Evolutionary conservation across 257 asterid genomes (phyloP).

Genomic region (Solanum lycopersicoides): DNA sequence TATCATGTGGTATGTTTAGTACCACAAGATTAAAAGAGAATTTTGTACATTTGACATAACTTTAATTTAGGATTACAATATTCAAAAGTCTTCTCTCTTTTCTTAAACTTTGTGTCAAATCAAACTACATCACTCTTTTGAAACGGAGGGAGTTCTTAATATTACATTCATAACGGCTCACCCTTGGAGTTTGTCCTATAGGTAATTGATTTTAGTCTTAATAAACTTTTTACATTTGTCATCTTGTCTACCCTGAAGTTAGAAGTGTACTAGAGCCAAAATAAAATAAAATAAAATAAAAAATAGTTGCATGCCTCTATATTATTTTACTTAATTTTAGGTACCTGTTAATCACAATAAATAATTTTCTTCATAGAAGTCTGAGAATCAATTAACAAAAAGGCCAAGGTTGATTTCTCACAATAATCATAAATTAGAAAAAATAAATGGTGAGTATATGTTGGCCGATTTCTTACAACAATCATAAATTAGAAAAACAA

Average conservation of each 20-base stretch:
- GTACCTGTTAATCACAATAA: background rate
- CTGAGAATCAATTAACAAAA: background rate
- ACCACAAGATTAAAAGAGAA: no score
- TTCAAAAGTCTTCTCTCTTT: no score
- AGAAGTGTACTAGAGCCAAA: background rate
- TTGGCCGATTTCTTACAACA: no score
- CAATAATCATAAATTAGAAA: background rate
- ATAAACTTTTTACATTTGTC: background rate
- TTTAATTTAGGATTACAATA: no score
- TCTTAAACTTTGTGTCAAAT: no score
- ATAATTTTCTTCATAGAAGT: background rate
- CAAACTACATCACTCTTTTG: no score
- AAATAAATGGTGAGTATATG: background rate
- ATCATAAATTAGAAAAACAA: no score
- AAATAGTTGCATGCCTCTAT: background rate
- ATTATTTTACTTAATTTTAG: background rate
- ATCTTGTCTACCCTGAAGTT: background rate
- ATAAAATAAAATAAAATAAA: background rate
- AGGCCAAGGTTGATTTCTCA: background rate
- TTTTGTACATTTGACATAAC: no score
- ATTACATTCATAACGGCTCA: background rate
- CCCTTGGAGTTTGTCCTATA: background rate
- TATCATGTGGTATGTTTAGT: no score
- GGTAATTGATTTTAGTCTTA: background rate
- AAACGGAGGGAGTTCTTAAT: no score